These are phyloP conservation scores for Sugiyamaella xylanicola DNA, from an alignment of 1,139 yeast species.

Conservation along the genomic window DNA sequence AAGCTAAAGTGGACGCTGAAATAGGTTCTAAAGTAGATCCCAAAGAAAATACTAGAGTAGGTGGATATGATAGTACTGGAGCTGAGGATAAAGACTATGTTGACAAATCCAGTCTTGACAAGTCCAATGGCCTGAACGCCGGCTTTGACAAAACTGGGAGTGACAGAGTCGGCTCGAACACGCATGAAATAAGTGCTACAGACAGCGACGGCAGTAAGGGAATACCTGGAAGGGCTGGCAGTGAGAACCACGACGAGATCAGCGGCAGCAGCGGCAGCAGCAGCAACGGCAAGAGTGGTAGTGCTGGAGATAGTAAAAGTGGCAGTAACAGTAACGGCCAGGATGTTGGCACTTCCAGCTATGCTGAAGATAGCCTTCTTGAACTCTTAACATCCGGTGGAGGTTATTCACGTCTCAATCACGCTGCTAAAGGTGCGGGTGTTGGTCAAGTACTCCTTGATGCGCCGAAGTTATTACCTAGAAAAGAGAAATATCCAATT, in stretches of 20 bases:
- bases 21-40: neutral
- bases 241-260: too few species aligned
- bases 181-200: neutral
- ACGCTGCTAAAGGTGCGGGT: neutral
- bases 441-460: neutral
- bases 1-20: neutral
- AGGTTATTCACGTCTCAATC: constrained; percentile 20
- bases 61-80: neutral
- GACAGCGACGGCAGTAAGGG: neutral
- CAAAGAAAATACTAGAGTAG: neutral
- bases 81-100: neutral
- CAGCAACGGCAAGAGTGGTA: too few species aligned
- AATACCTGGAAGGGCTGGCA: too few species aligned
- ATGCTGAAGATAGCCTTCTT: constrained; percentile 2
- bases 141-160: neutral
- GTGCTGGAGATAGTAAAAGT: too few species aligned
- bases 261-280: too few species aligned
- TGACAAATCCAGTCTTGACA: too few species aligned
- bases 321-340: too few species aligned
- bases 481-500: constrained; percentile 33
- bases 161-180: neutral
- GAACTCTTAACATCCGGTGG: constrained; percentile 24
- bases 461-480: constrained; percentile 26
- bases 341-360: too few species aligned
- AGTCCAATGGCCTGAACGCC: too few species aligned